phyloP scores from a whole-genome alignment of 805 yeast genomes.

The Hanseniaspora osmophila region DNA sequence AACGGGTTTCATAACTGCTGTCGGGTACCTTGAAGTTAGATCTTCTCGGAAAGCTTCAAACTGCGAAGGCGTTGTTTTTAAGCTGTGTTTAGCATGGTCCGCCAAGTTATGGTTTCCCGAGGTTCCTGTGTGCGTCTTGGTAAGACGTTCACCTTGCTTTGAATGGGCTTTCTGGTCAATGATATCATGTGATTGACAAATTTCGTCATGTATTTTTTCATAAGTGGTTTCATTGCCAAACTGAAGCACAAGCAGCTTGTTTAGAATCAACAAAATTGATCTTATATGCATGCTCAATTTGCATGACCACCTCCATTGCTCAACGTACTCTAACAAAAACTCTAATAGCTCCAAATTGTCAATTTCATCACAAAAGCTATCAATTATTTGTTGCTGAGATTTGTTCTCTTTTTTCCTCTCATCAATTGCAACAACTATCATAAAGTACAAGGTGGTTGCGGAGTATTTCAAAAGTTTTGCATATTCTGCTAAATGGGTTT shows the following conservation, averaged over 20 bases:
- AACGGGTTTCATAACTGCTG: conserved; percentile 23
- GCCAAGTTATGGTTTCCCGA: too few relatives aligned
- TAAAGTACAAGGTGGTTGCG: conserved; percentile 6
- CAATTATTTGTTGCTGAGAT: conserved; percentile 1
- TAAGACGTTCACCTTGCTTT: not conserved
- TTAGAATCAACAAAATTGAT: conserved; percentile 37
- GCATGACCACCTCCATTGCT: conserved; percentile 52
- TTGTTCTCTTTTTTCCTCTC: not conserved
- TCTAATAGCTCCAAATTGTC: conserved; percentile 28
- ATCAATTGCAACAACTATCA: not conserved
- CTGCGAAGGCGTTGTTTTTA: conserved; percentile 67
- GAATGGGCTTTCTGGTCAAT: conserved; percentile 9
- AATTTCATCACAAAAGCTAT: conserved; percentile 10
- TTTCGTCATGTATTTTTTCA: conserved; percentile 30
- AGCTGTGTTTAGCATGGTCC: too few relatives aligned
- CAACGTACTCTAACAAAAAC: conserved; percentile 36
- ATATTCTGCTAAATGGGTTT: not conserved
- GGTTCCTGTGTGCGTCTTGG: not conserved
- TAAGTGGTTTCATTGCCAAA: conserved; percentile 44
- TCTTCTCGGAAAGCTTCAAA: conserved; percentile 71
- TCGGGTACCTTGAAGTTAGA: conserved; percentile 62
- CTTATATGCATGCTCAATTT: conserved; percentile 35
- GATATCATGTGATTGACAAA: conserved; percentile 28
- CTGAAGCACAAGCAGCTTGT: conserved; percentile 40
- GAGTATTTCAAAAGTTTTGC: conserved; percentile 6